Evolutionary conservation across 768 basidiomycete genomes (phyloP).

Genomic region (Kwoniella sp.): DNA sequence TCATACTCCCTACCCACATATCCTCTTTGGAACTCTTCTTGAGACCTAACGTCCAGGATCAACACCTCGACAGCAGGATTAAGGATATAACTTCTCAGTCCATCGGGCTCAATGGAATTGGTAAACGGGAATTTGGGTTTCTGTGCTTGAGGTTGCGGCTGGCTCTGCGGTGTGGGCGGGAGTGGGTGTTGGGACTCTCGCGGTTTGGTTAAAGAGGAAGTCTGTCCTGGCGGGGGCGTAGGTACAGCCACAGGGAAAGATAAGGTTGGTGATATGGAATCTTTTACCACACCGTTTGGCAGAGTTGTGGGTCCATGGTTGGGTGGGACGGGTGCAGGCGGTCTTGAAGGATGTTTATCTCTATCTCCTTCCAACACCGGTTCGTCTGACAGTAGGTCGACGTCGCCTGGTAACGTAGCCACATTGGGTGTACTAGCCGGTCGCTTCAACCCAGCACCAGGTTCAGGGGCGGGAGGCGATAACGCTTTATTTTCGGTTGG

Average conservation of each 20-base stretch:
- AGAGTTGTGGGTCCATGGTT: not conserved
- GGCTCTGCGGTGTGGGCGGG: not conserved
- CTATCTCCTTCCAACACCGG: conserved; percentile 11
- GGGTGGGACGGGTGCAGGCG: conserved; percentile 5
- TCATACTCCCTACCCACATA: conserved; percentile 64
- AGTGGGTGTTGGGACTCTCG: conserved; percentile 7
- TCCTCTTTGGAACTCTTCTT: conserved; percentile 73
- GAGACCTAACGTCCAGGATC: conserved; percentile 77
- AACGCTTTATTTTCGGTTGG: not conserved
- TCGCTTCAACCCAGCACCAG: conserved; percentile 17
- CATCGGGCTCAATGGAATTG: conserved; percentile 65
- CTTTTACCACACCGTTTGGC: conserved; percentile 18
- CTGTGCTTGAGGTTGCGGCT: conserved; percentile 49
- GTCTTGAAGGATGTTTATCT: conserved; percentile 16
- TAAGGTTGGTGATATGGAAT: conserved; percentile 8
- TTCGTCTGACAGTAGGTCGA: conserved; percentile 15
- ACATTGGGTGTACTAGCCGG: conserved; percentile 28
- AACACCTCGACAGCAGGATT: conserved; percentile 64
- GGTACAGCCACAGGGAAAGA: conserved; percentile 36
- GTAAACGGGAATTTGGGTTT: conserved; percentile 63
- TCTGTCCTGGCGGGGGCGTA: conserved; percentile 22
- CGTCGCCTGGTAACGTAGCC: conserved; percentile 18
- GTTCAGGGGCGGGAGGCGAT: conserved; percentile 25
- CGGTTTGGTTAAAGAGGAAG: not conserved
- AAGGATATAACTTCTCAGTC: conserved; percentile 65